Evolutionary conservation across 495 filamentous ascomycete species (phyloP), one percentile per base, ranked within the genome.

Genomic region (Penicillium taxi): DNA sequence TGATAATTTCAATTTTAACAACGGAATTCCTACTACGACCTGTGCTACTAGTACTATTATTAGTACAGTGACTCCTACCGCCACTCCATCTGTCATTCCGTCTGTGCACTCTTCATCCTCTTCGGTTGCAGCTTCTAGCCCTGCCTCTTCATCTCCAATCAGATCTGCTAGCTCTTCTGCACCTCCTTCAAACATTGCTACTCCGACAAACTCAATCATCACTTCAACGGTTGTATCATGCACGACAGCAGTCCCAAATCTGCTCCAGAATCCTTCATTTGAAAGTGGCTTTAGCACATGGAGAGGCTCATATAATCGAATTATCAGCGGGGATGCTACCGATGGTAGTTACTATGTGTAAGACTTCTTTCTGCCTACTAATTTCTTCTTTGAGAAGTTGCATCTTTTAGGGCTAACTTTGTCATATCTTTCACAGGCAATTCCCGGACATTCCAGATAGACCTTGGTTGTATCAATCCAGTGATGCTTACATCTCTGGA

Each of bases 241-340:
- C n/a, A 13, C 11, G 5, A 20, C 8, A 5, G 18, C 12, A n/a
- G 17, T 12, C 5, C n/a, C 15, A 5, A 33, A 33, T 14, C 8
- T 35, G 1, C n/a, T 25, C 19, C 21, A 15, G 20, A 35, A 35
- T 14, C 32, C 32, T 3, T 35, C 32, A 24, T 35, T 35, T 22
- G 32, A 35, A 9, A 16, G 6, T 24, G 32, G 32, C 9, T 27
- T 9, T 5, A 11, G 6, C 25, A 5, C 25, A 6, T 11, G 16
- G 6, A 2, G 16, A 20, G n/a, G 3, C 4, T 21, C 1, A 22
- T 9, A 5, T 2, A 16, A 15, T 35, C 19, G 12, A 4, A 20
- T 15, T 22, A 13, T n/a, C n/a, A 30, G 28, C 9, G 32, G 32
- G 7, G 32, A 24, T 15, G 32, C 32, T 11, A 23, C 32, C 4